A percentile compares a stretch with the other conserved stretches of the same genome.
These are phyloP conservation scores for Scenedesmus sp. DNA, from an alignment of 163 green algal genomes.

Conservation along the genomic window DNA sequence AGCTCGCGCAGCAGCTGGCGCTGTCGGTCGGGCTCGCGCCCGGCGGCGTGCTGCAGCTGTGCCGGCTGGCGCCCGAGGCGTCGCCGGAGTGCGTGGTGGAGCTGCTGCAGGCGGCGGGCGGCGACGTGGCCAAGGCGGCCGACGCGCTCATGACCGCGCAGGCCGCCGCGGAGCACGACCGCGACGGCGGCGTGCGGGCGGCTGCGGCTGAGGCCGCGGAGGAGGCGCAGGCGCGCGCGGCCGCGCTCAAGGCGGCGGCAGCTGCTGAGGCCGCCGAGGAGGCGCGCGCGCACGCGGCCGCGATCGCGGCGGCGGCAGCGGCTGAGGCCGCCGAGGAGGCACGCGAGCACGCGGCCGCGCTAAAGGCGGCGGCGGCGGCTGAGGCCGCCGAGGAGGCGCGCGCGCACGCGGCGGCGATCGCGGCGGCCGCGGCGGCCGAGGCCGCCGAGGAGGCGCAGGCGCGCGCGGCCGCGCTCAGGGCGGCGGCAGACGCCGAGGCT, in stretches of 20 bases:
- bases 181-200: not conserved
- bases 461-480: too few species aligned
- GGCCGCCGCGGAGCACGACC: not conserved
- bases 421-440: too few species aligned
- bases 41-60: conserved; percentile 5
- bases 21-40: conserved; percentile 2
- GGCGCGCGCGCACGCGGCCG: not conserved
- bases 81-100: conserved; percentile 1
- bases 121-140: conserved; percentile 33
- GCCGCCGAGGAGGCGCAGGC: too few species aligned
- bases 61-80: not conserved
- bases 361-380: too few species aligned
- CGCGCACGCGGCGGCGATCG: too few species aligned
- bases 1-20: conserved; percentile 19
- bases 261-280: not conserved
- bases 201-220: not conserved
- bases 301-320: not conserved
- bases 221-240: not conserved
- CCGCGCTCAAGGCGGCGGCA: not conserved
- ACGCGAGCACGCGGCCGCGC: too few species aligned
- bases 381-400: too few species aligned
- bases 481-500: not conserved
- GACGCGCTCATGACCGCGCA: conserved; percentile 22
- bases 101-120: conserved; percentile 3
- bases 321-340: too few species aligned